Evolutionary conservation across 2,329 filamentous ascomycete genomes (phyloP).

Genomic region (Monosporascus sp.): DNA sequence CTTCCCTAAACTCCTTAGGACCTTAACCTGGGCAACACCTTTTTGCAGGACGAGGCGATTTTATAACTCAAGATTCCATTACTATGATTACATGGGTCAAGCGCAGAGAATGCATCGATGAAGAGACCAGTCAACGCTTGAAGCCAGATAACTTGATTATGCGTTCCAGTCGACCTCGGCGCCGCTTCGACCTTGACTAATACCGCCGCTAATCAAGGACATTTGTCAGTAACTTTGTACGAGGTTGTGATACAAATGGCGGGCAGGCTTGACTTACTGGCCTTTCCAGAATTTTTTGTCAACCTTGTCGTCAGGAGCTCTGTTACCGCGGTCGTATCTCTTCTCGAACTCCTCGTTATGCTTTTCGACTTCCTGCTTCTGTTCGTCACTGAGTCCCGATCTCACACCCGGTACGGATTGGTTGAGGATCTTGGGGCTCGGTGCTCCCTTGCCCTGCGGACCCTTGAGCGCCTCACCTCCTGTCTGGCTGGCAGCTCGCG

Average conservation of each 20-base stretch:
- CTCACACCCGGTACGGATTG: constrained; percentile 34
- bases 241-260: not conserved
- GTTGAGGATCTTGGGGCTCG: constrained; percentile 49
- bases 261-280: constrained; percentile 26
- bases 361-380: constrained; percentile 51
- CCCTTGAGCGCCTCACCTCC: constrained; percentile 29
- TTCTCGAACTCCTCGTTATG: constrained; percentile 55
- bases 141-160: constrained; percentile 1
- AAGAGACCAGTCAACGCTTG: too few relatives aligned
- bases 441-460: constrained; percentile 25
- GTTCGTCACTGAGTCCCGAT: constrained; percentile 40
- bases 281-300: constrained; percentile 50
- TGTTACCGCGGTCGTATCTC: constrained; percentile 42
- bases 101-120: not conserved
- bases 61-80: too few relatives aligned
- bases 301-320: constrained; percentile 44
- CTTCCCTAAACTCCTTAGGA: too few relatives aligned
- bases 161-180: constrained; percentile 22
- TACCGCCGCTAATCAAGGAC: not conserved
- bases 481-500: constrained; percentile 19
- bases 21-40: too few relatives aligned
- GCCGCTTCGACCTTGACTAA: constrained; percentile 11
- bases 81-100: not conserved
- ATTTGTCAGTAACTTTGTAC: not conserved
- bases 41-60: too few relatives aligned